Conservation (phyloP, 2,329 filamentous ascomycete genomes). For the Aspergillus pseudoglaucus region DNA sequence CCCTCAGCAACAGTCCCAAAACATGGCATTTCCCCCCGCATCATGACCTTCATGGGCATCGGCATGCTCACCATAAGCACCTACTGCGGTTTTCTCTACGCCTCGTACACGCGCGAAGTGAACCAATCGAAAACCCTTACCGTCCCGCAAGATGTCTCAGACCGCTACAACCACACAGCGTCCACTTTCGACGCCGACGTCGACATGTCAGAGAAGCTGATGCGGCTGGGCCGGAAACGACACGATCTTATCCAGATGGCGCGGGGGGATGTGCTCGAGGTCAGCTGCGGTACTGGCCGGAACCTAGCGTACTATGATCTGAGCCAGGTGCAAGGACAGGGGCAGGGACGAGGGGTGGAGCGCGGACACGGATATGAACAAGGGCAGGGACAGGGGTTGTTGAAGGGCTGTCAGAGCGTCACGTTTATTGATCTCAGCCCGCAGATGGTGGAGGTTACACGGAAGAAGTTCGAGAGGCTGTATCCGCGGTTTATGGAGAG, state of each 20-base stretch:
- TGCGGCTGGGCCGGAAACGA: slow-evolving; percentile 37
- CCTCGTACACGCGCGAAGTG: slow-evolving; percentile 35
- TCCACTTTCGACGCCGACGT: slow-evolving; percentile 41
- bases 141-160: slow-evolving; percentile 38
- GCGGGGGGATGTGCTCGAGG: slow-evolving; percentile 43
- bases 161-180: slow-evolving; percentile 41
- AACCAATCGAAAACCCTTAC: slow-evolving; percentile 23
- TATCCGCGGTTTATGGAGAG: slow-evolving; percentile 19
- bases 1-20: slow-evolving; percentile 5
- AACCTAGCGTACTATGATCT: slow-evolving; percentile 40
- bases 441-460: slow-evolving; percentile 43
- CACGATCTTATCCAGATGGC: slow-evolving; percentile 36
- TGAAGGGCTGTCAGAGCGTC: slow-evolving; percentile 34
- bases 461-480: slow-evolving; percentile 35
- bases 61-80: slow-evolving; percentile 35
- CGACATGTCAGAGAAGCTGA: slow-evolving; percentile 37
- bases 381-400: slow-evolving; percentile 20
- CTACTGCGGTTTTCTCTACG: slow-evolving; percentile 40
- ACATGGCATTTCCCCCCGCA: slow-evolving; percentile 22
- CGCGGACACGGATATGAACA: slow-evolving; percentile 18
- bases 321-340: slow-evolving; percentile 26
- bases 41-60: slow-evolving; percentile 33
- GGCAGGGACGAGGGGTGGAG: slow-evolving; percentile 4
- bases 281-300: slow-evolving; percentile 45
- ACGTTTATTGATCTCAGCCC: slow-evolving; percentile 45